These are phyloP conservation scores for Didymosphaeria variabile DNA, from an alignment of 2,329 filamentous ascomycete genomes.

Conservation along the genomic window DNA sequence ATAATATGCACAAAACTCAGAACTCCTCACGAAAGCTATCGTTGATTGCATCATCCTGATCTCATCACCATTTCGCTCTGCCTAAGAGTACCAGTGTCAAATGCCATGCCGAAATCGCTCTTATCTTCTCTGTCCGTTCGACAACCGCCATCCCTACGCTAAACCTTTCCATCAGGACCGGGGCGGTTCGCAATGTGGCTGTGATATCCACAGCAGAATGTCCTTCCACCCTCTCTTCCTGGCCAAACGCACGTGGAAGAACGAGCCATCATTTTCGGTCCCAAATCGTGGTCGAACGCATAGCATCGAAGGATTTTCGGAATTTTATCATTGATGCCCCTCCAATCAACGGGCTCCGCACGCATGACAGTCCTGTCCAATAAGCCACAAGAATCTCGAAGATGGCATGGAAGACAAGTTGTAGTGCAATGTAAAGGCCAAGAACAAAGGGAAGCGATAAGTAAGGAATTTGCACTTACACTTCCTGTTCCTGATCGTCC, in stretches of 20 bases:
- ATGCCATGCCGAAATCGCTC: background rate
- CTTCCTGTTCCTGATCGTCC: background rate
- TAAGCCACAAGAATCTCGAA: background rate
- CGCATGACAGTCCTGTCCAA: background rate
- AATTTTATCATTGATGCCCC: background rate
- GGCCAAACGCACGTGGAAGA: background rate
- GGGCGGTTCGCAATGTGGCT: background rate
- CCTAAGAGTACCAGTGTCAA: no score
- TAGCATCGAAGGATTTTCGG: background rate
- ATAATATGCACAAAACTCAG: background rate
- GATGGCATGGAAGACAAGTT: no score
- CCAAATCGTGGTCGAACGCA: background rate
- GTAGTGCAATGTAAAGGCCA: background rate
- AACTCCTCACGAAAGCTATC: background rate
- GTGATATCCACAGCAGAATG: background rate
- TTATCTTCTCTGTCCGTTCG: background rate
- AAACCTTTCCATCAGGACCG: background rate
- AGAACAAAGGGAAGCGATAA: background rate
- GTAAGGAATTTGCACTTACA: background rate
- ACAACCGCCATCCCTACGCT: background rate
- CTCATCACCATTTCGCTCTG: no score
- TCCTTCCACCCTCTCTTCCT: background rate
- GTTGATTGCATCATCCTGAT: background rate
- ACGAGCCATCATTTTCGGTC: background rate
- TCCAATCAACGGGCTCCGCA: background rate